Conservation (phyloP, 331 rosid genomes). For the Saraca asoca region DNA sequence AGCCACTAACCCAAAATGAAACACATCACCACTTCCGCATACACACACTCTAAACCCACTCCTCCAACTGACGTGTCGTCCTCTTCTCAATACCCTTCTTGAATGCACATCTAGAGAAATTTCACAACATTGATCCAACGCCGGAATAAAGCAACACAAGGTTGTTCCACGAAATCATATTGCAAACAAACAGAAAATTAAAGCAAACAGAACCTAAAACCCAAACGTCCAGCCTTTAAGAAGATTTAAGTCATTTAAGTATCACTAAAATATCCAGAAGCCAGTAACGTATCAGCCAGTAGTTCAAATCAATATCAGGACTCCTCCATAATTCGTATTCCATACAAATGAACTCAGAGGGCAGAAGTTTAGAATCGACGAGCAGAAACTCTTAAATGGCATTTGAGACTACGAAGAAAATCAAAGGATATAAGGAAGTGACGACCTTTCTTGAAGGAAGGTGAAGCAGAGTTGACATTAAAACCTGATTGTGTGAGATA, state of each 20-base stretch:
- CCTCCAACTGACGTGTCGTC: no score
- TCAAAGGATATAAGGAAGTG: background rate
- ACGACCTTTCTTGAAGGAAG: constrained; percentile 72
- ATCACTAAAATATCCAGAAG: background rate
- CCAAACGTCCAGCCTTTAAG: background rate
- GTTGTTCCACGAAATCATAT: background rate
- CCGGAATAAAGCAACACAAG: background rate
- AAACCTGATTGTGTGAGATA: no score
- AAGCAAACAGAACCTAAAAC: constrained; percentile 4
- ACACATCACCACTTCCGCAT: no score
- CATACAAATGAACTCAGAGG: no score
- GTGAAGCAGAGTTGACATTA: no score
- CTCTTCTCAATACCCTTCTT: background rate
- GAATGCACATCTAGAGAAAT: background rate
- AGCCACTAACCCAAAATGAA: no score
- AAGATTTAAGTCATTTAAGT: background rate
- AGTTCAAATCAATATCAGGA: background rate
- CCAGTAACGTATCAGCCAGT: background rate
- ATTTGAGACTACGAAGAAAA: background rate
- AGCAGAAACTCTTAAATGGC: background rate
- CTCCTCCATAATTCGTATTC: no score
- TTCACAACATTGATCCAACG: constrained; percentile 1
- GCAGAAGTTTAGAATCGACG: background rate
- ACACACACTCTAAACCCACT: no score
- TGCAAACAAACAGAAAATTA: background rate